phyloP scores from a whole-genome alignment of 331 rosid species.

The Rhamnella rubrinervis region DNA sequence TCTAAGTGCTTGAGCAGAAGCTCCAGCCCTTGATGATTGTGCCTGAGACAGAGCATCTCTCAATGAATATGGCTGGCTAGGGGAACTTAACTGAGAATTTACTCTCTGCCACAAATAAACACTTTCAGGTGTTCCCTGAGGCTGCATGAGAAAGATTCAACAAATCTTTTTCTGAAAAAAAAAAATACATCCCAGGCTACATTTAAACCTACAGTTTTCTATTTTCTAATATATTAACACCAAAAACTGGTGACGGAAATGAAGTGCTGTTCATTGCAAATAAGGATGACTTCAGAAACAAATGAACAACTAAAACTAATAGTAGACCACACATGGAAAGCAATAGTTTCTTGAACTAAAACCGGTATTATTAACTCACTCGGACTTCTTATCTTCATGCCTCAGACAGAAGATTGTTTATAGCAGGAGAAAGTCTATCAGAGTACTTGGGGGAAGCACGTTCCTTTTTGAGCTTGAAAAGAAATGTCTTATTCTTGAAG shows the following conservation, averaged over 20 bases:
- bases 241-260: slow-evolving; percentile 5
- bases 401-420: no score
- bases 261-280: neutral
- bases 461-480: neutral
- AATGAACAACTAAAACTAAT: slow-evolving; percentile 16
- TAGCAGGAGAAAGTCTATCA: slow-evolving; percentile 91
- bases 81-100: no score
- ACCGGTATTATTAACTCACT: slow-evolving; percentile 52
- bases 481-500: no score
- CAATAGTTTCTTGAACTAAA: slow-evolving; percentile 7
- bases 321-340: neutral
- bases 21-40: slow-evolving; percentile 98
- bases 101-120: slow-evolving; percentile 44
- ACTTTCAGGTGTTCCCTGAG: slow-evolving; percentile 96
- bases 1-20: slow-evolving; percentile 95
- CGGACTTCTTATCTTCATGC: slow-evolving; percentile 98
- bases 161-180: neutral
- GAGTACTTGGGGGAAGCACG: slow-evolving; percentile 96
- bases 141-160: slow-evolving; percentile 54
- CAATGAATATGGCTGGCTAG: slow-evolving; percentile 75
- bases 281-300: slow-evolving; percentile 1
- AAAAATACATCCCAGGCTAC: neutral
- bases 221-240: neutral
- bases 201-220: slow-evolving; percentile 9
- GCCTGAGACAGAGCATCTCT: slow-evolving; percentile 99